Percentiles rank a stretch among this genome's conserved stretches.
These are phyloP conservation scores for Moringa oleifera DNA, from an alignment of 345 rosid species.

Conservation along the genomic window DNA sequence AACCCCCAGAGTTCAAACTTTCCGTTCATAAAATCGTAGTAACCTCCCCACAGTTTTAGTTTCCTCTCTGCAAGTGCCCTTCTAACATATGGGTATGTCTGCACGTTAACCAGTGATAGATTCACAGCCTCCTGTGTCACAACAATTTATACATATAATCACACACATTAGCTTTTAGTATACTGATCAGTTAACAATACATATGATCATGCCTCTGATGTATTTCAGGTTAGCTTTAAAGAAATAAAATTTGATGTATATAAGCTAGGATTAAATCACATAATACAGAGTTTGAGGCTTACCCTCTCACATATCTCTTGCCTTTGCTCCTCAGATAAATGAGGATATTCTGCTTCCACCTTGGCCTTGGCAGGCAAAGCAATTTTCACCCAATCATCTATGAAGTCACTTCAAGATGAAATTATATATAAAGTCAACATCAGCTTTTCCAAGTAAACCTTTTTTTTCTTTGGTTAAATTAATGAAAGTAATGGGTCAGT, in stretches of 20 bases:
- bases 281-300: neutral
- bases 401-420: slow-evolving; percentile 20
- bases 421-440: neutral
- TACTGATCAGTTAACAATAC: no score
- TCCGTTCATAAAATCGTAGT: slow-evolving; percentile 19
- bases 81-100: slow-evolving; percentile 23
- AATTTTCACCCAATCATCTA: slow-evolving; percentile 29
- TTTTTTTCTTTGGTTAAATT: no score
- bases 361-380: slow-evolving; percentile 26
- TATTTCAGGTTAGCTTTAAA: no score
- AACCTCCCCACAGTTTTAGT: slow-evolving; percentile 19
- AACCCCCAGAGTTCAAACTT: slow-evolving; percentile 21
- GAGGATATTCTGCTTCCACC: slow-evolving; percentile 8
- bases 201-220: no score
- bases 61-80: slow-evolving; percentile 5
- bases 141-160: neutral
- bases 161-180: neutral
- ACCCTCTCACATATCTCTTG: slow-evolving; percentile 16
- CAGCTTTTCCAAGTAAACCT: no score
- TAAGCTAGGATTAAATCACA: no score
- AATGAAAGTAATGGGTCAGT: no score
- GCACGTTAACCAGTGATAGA: slow-evolving; percentile 18
- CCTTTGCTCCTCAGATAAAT: neutral
- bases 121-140: slow-evolving; percentile 28
- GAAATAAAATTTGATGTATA: neutral